Evolutionary conservation across 164 flowering plant species (phyloP).

Genomic region (Annona cherimola): DNA sequence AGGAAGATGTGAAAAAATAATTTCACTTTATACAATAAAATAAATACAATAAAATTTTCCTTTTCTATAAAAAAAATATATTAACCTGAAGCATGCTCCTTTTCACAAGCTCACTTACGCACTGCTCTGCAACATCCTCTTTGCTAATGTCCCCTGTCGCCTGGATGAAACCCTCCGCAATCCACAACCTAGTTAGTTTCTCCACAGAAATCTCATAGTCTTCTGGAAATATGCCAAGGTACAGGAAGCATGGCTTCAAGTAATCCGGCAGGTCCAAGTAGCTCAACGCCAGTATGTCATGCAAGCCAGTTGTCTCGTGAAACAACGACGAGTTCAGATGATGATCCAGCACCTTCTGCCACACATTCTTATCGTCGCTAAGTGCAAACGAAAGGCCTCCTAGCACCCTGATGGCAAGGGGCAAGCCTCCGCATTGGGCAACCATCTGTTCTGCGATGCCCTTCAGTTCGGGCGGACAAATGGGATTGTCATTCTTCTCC

Average conservation of each 20-base stretch:
- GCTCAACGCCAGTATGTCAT: constrained; percentile 37
- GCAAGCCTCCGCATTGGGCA: constrained; percentile 44
- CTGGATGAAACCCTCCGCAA: constrained; percentile 46
- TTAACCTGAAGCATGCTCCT: constrained; percentile 45
- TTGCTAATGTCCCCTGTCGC: constrained; percentile 21
- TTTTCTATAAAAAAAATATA: too few relatives aligned
- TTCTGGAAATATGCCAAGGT: neutral
- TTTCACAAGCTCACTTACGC: constrained; percentile 36
- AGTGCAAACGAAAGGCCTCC: constrained; percentile 41
- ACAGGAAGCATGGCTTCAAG: constrained; percentile 36
- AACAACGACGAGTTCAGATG: constrained; percentile 32
- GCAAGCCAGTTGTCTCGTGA: constrained; percentile 22
- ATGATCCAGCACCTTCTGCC: constrained; percentile 33
- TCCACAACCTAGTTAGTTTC: constrained; percentile 42
- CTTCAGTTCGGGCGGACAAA: neutral
- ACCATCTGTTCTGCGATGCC: constrained; percentile 25
- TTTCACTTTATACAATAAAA: too few relatives aligned
- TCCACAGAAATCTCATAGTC: constrained; percentile 22
- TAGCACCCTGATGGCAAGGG: constrained; percentile 43
- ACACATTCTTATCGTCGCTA: constrained; percentile 18
- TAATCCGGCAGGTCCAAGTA: constrained; percentile 43
- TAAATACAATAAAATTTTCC: too few relatives aligned
- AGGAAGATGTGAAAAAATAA: too few relatives aligned
- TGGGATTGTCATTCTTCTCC: neutral
- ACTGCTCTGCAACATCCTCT: constrained; percentile 37